A percentile compares a stretch with the other conserved stretches of the same genome.
phyloP scores from a whole-genome alignment of 202 grass and related monocot genomes.

The Brachypodium distachyon region DNA sequence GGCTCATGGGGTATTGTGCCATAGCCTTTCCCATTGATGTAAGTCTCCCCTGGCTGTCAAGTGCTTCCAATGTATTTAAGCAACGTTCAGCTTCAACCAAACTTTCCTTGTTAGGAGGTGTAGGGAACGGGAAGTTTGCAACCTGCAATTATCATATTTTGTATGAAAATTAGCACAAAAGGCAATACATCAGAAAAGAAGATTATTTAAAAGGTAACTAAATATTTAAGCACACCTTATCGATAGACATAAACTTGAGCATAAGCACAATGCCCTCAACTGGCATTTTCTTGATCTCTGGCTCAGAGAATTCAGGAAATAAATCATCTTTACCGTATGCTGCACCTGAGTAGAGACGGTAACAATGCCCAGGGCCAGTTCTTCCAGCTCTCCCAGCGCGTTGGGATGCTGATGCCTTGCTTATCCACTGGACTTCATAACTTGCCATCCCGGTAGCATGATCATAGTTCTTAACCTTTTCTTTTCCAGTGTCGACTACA shows the following conservation, averaged over 20 bases:
- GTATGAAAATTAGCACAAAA: slow-evolving; percentile 6
- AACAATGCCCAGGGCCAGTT: slow-evolving; percentile 92
- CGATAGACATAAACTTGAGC: slow-evolving; percentile 84
- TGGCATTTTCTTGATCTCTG: slow-evolving; percentile 84
- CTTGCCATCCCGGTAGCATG: slow-evolving; percentile 68
- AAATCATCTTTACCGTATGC: slow-evolving; percentile 91
- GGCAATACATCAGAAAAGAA: slow-evolving; percentile 4
- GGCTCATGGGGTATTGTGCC: slow-evolving; percentile 88
- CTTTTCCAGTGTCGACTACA: slow-evolving; percentile 94
- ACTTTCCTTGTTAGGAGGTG: slow-evolving; percentile 58
- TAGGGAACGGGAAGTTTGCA: slow-evolving; percentile 94
- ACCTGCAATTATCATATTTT: slow-evolving; percentile 46
- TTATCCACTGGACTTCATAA: slow-evolving; percentile 95
- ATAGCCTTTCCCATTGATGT: slow-evolving; percentile 86
- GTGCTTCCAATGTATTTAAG: slow-evolving; percentile 78
- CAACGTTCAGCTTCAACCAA: slow-evolving; percentile 76
- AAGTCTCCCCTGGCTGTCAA: slow-evolving; percentile 45
- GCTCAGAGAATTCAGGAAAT: slow-evolving; percentile 80
- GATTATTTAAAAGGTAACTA: slow-evolving; percentile 11
- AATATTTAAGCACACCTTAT: slow-evolving; percentile 41
- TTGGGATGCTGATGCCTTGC: slow-evolving; percentile 91
- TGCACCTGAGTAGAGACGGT: slow-evolving; percentile 79
- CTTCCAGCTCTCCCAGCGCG: slow-evolving; percentile 88
- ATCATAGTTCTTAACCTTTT: slow-evolving; percentile 90
- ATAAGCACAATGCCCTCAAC: slow-evolving; percentile 90